Percentiles rank a stretch among this genome's conserved stretches.
These are phyloP conservation scores for Leccinum fibrillosum DNA, from an alignment of 768 basidiomycete species.

Conservation along the genomic window DNA sequence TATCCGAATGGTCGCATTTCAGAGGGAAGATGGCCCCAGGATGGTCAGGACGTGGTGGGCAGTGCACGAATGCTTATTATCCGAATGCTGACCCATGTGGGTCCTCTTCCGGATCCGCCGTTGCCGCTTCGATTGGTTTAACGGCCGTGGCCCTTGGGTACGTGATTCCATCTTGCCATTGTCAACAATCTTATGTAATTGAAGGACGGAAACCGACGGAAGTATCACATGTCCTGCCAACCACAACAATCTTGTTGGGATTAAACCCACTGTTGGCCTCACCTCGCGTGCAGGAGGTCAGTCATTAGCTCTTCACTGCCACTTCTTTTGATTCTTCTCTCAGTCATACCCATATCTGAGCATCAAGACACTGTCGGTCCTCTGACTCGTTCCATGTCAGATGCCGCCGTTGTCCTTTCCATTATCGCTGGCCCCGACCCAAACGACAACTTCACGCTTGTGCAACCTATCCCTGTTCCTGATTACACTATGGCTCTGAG, in stretches of 20 bases:
- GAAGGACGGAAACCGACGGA: slow-evolving; percentile 47
- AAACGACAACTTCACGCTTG: slow-evolving; percentile 52
- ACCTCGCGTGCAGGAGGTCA: slow-evolving; percentile 58
- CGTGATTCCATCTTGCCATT: background rate
- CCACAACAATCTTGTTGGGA: slow-evolving; percentile 55
- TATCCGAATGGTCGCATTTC: slow-evolving; percentile 53
- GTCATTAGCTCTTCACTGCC: background rate
- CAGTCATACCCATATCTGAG: slow-evolving; percentile 54
- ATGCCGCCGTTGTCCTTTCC: slow-evolving; percentile 55
- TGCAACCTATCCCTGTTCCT: slow-evolving; percentile 50
- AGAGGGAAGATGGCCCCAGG: slow-evolving; percentile 45
- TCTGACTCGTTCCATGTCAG: slow-evolving; percentile 49
- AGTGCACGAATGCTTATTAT: slow-evolving; percentile 48
- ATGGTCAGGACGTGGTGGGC: slow-evolving; percentile 56
- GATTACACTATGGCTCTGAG: slow-evolving; percentile 54
- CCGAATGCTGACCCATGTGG: slow-evolving; percentile 53
- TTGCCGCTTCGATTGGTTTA: slow-evolving; percentile 51
- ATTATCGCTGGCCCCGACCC: slow-evolving; percentile 54
- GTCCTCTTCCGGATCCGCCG: slow-evolving; percentile 57
- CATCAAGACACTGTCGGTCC: slow-evolving; percentile 62
- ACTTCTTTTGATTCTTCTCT: background rate
- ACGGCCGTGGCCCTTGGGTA: slow-evolving; percentile 42
- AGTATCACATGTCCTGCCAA: slow-evolving; percentile 52
- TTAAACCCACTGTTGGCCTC: slow-evolving; percentile 59
- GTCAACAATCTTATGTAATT: background rate